Conservation (phyloP, 805 yeast genomes). For the Spathaspora passalidarum region DNA sequence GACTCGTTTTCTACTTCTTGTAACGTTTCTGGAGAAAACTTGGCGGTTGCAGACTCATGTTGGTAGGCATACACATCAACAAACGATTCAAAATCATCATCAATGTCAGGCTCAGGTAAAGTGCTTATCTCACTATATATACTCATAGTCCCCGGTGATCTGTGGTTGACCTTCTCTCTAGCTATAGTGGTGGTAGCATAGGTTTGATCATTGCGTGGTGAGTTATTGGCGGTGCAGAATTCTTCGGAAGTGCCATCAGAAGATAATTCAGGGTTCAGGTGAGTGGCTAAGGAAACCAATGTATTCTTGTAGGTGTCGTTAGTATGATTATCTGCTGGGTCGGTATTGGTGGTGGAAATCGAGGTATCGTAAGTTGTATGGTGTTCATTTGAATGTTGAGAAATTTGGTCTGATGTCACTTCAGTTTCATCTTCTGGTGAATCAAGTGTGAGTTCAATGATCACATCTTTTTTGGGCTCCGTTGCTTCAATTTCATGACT, state of each 20-base stretch:
- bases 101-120: constrained; percentile 9
- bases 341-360: neutral
- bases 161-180: neutral
- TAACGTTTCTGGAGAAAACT: neutral
- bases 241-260: too few relatives aligned
- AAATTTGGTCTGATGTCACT: too few relatives aligned
- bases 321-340: too few relatives aligned
- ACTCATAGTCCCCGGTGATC: neutral
- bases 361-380: neutral
- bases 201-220: too few relatives aligned
- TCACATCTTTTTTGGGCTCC: too few relatives aligned
- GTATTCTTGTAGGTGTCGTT: too few relatives aligned
- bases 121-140: neutral
- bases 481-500: too few relatives aligned
- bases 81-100: constrained; percentile 6
- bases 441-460: too few relatives aligned
- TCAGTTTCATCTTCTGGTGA: too few relatives aligned
- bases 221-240: neutral
- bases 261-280: too few relatives aligned
- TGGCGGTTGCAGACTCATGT: too few relatives aligned
- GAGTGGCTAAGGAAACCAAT: too few relatives aligned
- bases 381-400: neutral
- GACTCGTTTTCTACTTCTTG: neutral
- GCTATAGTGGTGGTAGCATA: neutral
- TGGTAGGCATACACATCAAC: constrained; percentile 1